These are phyloP conservation scores for Pythium inflatum DNA, from an alignment of 352 stramenopile genomes.

Conservation along the genomic window DNA sequence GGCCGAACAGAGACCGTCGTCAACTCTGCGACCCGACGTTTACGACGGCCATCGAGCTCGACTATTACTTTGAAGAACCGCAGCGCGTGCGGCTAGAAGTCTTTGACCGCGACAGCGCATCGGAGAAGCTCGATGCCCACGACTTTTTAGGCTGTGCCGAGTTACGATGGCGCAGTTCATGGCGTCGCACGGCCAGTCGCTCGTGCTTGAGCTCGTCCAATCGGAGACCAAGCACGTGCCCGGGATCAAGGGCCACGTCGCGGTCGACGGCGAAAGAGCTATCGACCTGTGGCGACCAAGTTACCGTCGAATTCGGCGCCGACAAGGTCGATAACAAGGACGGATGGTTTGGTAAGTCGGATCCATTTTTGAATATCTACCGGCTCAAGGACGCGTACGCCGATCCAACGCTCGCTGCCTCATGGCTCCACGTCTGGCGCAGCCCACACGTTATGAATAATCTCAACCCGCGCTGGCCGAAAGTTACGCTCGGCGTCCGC, in stretches of 20 bases:
- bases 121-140: conserved; percentile 63
- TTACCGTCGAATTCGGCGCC: conserved; percentile 52
- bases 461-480: conserved; percentile 70
- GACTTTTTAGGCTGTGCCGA: conserved; percentile 76
- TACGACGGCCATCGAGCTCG: conserved; percentile 76
- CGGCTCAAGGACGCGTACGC: no score
- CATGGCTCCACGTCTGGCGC: no score
- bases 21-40: conserved; percentile 78
- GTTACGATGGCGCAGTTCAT: conserved; percentile 82
- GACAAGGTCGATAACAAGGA: conserved; percentile 62
- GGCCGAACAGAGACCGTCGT: conserved; percentile 81
- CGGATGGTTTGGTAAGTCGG: conserved; percentile 67
- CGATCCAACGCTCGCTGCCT: no score
- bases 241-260: conserved; percentile 52
- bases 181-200: conserved; percentile 66
- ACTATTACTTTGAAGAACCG: conserved; percentile 86
- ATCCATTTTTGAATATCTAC: no score
- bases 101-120: conserved; percentile 85
- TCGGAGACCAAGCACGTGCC: conserved; percentile 43
- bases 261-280: conserved; percentile 65
- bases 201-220: conserved; percentile 54
- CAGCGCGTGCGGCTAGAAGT: conserved; percentile 87
- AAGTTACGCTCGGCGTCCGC: conserved; percentile 60
- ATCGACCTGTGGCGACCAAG: conserved; percentile 54
- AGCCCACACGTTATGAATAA: conserved; percentile 79